These are phyloP conservation scores for Tolypocladium sp. DNA, from an alignment of 2,329 filamentous ascomycete species.

Conservation along the genomic window DNA sequence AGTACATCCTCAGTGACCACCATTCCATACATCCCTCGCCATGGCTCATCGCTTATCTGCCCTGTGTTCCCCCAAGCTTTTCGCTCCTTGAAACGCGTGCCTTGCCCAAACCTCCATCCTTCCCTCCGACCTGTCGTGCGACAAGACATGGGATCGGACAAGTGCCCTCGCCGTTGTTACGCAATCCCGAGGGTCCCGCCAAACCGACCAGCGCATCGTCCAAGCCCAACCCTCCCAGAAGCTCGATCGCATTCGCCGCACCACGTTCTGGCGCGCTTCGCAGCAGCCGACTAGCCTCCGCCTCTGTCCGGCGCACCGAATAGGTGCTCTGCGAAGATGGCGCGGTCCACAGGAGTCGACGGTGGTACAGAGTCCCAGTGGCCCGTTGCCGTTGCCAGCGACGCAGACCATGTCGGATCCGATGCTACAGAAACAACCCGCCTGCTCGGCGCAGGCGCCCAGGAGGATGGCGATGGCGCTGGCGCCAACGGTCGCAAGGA, in stretches of 20 bases:
- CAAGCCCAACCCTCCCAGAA: neutral
- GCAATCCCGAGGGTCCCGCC: neutral
- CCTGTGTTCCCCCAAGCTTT: neutral
- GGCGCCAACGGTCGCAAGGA: constrained; percentile 8
- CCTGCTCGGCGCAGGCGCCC: constrained; percentile 1
- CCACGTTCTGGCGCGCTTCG: neutral
- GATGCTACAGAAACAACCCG: constrained; percentile 1
- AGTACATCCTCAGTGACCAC: neutral
- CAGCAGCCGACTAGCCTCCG: neutral
- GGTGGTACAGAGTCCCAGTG: neutral
- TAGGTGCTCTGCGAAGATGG: neutral
- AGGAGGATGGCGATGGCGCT: neutral
- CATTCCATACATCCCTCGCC: neutral
- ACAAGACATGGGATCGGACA: neutral
- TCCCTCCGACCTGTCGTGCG: no score
- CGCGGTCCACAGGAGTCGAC: neutral
- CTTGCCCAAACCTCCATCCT: neutral
- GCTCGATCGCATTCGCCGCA: neutral
- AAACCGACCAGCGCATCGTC: neutral
- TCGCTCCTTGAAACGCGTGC: neutral
- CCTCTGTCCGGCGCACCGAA: neutral
- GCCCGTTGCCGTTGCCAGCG: neutral
- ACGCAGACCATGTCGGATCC: neutral
- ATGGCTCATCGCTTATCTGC: neutral
- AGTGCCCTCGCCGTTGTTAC: neutral